These are phyloP conservation scores for Recurvomyces mirabilis DNA, from an alignment of 495 filamentous ascomycete genomes.

Conservation along the genomic window DNA sequence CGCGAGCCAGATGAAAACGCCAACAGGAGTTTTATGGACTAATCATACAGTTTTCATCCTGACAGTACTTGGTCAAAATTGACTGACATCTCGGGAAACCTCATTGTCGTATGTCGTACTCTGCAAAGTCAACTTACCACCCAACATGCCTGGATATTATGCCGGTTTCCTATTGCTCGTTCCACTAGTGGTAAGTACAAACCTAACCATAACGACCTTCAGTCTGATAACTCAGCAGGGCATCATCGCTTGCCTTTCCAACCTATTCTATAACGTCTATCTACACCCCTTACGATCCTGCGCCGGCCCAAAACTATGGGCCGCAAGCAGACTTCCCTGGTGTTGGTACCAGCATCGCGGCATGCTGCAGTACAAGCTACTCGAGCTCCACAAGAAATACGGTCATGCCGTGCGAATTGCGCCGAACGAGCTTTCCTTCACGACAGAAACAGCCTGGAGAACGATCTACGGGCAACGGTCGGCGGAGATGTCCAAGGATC, in stretches of 20 bases:
- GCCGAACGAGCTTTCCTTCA: slow-evolving; percentile 11
- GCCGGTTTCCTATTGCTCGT: not conserved
- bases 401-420: slow-evolving; percentile 11
- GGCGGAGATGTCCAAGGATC: not conserved
- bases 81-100: no score
- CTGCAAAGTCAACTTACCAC: no score
- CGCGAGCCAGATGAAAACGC: no score
- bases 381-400: slow-evolving; percentile 14
- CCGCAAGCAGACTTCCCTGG: not conserved
- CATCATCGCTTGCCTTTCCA: not conserved
- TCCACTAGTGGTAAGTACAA: not conserved
- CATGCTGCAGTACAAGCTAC: not conserved
- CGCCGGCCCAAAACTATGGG: slow-evolving; percentile 13
- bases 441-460: slow-evolving; percentile 6
- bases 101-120: no score
- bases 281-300: slow-evolving; percentile 6
- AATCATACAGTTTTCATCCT: no score
- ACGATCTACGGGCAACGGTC: slow-evolving; percentile 7
- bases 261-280: slow-evolving; percentile 9
- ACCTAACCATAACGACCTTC: not conserved
- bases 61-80: no score
- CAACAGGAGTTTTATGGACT: no score
- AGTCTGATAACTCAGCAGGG: not conserved
- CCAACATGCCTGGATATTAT: no score
- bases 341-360: not conserved